Evolutionary conservation across 441 rosid species (phyloP).

Genomic region (Gossypium gossypioides): DNA sequence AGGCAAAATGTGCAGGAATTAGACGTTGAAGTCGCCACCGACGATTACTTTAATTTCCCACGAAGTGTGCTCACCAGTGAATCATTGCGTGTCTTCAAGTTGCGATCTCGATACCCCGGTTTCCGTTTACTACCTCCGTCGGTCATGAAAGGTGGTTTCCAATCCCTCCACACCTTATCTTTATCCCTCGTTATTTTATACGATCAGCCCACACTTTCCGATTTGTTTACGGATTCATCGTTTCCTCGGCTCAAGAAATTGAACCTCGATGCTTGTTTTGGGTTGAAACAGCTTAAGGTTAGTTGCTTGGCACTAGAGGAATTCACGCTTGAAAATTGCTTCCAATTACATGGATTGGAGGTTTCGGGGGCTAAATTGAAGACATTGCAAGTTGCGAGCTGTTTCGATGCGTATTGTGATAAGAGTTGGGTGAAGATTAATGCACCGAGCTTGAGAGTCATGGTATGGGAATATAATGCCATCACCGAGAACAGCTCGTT

Average conservation of each 20-base stretch:
- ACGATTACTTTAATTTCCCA: constrained; percentile 74
- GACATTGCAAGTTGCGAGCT: constrained; percentile 38
- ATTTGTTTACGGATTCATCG: constrained; percentile 51
- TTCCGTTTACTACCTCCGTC: constrained; percentile 57
- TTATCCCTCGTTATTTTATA: constrained; percentile 42
- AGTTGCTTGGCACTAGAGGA: constrained; percentile 46
- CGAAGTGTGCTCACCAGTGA: constrained; percentile 49
- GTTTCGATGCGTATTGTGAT: constrained; percentile 38
- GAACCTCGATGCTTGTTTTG: constrained; percentile 40
- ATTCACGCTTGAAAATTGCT: constrained; percentile 43
- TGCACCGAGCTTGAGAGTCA: constrained; percentile 31
- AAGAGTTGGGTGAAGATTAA: constrained; percentile 37
- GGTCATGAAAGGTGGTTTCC: constrained; percentile 44
- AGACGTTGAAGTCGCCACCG: constrained; percentile 65
- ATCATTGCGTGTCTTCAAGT: constrained; percentile 34
- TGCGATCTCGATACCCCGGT: constrained; percentile 52
- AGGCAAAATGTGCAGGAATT: constrained; percentile 53
- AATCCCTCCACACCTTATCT: constrained; percentile 40
- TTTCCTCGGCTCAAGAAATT: constrained; percentile 51
- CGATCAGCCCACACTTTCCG: constrained; percentile 37
- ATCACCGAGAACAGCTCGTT: constrained; percentile 28
- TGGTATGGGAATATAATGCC: constrained; percentile 49
- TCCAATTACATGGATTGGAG: constrained; percentile 42
- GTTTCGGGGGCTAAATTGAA: constrained; percentile 35
- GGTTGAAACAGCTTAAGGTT: constrained; percentile 46